Evolutionary conservation across 257 asterid genomes (phyloP).

Genomic region (Capsicum rhomboideum): DNA sequence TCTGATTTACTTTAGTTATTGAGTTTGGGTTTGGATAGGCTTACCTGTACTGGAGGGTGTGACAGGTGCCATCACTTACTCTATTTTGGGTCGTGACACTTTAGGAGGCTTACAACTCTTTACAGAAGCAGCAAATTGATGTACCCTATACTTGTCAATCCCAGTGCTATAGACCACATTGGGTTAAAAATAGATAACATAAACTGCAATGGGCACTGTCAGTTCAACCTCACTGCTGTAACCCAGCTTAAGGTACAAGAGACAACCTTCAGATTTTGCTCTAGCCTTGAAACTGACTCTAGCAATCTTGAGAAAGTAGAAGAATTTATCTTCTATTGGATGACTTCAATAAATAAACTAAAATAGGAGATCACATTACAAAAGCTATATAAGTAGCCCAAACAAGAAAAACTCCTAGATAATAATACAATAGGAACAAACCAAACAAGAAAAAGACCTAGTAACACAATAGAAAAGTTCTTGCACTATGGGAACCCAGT

Average conservation of each 20-base stretch:
- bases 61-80: too few relatives aligned
- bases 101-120: slow-evolving; percentile 63
- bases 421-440: not conserved
- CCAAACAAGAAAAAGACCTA: not conserved
- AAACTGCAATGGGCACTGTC: slow-evolving; percentile 50
- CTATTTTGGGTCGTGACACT: too few relatives aligned
- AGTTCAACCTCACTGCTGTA: slow-evolving; percentile 66
- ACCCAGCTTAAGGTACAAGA: slow-evolving; percentile 55
- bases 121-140: slow-evolving; percentile 53
- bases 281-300: slow-evolving; percentile 80
- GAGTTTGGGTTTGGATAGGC: too few relatives aligned
- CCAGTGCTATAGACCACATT: slow-evolving; percentile 56
- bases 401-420: not conserved
- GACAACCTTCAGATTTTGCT: slow-evolving; percentile 69
- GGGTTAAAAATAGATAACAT: slow-evolving; percentile 52
- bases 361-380: not conserved
- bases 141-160: slow-evolving; percentile 49
- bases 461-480: not conserved
- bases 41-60: too few relatives aligned
- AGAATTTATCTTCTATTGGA: slow-evolving; percentile 48
- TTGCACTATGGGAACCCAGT: not conserved
- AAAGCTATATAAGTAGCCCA: not conserved
- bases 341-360: not conserved
- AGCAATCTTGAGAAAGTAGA: slow-evolving; percentile 51
- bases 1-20: too few relatives aligned